Base-by-base conservation (phyloP, 2,329 filamentous ascomycete genomes). In the Fusarium aywerte region DNA sequence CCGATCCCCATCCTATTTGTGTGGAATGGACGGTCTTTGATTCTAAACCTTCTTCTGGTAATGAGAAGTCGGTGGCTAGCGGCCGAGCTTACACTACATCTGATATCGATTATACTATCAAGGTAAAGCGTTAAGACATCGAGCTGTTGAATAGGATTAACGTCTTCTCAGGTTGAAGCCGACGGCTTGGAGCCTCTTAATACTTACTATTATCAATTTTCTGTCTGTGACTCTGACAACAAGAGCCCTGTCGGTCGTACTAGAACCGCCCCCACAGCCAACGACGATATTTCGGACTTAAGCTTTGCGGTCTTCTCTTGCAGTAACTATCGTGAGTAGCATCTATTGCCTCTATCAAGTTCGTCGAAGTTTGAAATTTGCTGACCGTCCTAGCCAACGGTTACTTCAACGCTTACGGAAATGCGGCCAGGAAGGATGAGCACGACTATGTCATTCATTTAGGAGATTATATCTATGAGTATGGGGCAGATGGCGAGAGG, bases 31-130 rank as follows among this genome's bases (percentile, higher is more conserved):
- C 84, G 58, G 84, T 92, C 27, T 66, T 49, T 33, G 53, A 50
- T 18, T 81, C 82, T 15, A 77, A 78, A 20, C 84, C 67, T 73
- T 81, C 38, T 6, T 76, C 77, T 12, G 72, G 20, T 16, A 4
- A 53, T n/a, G 49, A 20, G 18, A 36, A 80, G 3, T 78, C 86
- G 9, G 85, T 86, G 3, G 81, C 84, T 49, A 80, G 79, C 2
- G 90, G 90, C 7, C 84, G 78, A 33, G 89, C 84, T 1, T 92
- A 88, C 73, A 93, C 91, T 0, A 90, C 85, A 33, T 90, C 86
- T 1, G 90, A 93, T 73, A 86, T 93, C 45, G 91, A 93, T 73
- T 93, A 89, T 74, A 93, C 90, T 0, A 80, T 92, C 61, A 92
- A 92, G 82, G 87, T 87, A 74, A 49, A 59, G 4, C 1, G 16